Conservation (phyloP, 495 filamentous ascomycete genomes). For the Jackrogersella multiformis region DNA sequence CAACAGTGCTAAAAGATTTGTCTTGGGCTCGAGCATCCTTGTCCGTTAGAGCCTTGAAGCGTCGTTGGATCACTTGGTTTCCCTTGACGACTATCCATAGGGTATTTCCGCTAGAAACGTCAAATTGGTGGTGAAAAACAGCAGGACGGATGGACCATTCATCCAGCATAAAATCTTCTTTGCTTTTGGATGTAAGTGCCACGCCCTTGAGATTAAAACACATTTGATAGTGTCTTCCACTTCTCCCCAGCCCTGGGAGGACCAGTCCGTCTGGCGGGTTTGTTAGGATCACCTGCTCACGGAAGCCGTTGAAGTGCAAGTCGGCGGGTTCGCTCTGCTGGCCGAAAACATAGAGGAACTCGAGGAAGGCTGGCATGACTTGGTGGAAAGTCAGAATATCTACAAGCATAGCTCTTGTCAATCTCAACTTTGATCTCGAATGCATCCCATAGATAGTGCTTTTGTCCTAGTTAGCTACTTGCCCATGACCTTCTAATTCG, state of each 20-base stretch:
- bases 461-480: not conserved
- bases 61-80: slow-evolving; percentile 45
- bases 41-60: slow-evolving; percentile 49
- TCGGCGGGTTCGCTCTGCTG: slow-evolving; percentile 27
- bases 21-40: slow-evolving; percentile 40
- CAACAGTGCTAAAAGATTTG: slow-evolving; percentile 38
- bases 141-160: slow-evolving; percentile 56
- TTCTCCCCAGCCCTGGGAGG: slow-evolving; percentile 46
- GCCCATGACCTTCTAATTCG: not conserved
- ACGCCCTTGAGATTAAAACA: slow-evolving; percentile 55
- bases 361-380: slow-evolving; percentile 56
- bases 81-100: slow-evolving; percentile 55
- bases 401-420: slow-evolving; percentile 46
- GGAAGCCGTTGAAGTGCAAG: slow-evolving; percentile 38
- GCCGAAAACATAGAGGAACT: slow-evolving; percentile 56
- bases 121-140: slow-evolving; percentile 58
- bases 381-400: slow-evolving; percentile 55
- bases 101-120: slow-evolving; percentile 48
- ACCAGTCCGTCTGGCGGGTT: slow-evolving; percentile 40
- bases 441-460: slow-evolving; percentile 9
- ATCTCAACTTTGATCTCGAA: slow-evolving; percentile 30
- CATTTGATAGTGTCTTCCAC: slow-evolving; percentile 50
- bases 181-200: slow-evolving; percentile 14
- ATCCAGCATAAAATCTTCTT: slow-evolving; percentile 9
- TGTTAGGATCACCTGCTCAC: slow-evolving; percentile 39